phyloP scores from a whole-genome alignment of 1,284 basidiomycete genomes.

The Pseudozyma pruni region DNA sequence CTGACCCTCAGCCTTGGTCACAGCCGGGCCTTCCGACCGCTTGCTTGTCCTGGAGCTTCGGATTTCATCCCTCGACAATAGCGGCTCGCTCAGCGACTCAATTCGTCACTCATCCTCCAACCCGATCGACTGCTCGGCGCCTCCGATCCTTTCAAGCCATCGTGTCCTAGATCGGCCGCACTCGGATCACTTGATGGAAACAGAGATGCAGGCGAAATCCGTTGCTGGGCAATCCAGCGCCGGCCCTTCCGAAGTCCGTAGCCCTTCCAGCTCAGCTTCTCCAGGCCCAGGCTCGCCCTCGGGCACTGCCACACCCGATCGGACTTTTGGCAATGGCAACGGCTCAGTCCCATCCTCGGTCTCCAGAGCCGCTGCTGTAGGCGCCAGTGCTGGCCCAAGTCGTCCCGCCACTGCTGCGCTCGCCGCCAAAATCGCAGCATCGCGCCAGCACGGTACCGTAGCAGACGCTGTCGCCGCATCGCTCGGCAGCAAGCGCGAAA shows the following conservation, averaged over 20 bases:
- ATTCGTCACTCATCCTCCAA: too few relatives aligned
- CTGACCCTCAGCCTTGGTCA: too few relatives aligned
- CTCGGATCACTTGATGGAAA: too few relatives aligned
- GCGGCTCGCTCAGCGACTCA: too few relatives aligned
- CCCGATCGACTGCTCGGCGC: too few relatives aligned
- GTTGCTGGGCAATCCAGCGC: slow-evolving; percentile 28
- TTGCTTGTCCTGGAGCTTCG: too few relatives aligned
- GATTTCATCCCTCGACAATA: too few relatives aligned
- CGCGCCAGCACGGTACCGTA: slow-evolving; percentile 43
- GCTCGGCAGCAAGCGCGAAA: slow-evolving; percentile 53
- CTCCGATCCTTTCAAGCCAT: too few relatives aligned
- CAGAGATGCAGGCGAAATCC: slow-evolving; percentile 35
- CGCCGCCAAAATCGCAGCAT: slow-evolving; percentile 26
- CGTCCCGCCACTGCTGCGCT: slow-evolving; percentile 33
- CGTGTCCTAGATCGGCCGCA: too few relatives aligned
- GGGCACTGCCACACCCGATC: slow-evolving; percentile 40
- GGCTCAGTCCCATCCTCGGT: slow-evolving; percentile 13
- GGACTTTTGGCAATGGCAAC: slow-evolving; percentile 17
- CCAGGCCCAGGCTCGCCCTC: slow-evolving; percentile 35
- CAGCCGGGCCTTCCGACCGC: too few relatives aligned
- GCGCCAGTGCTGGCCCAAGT: slow-evolving; percentile 31
- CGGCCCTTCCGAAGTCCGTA: slow-evolving; percentile 20
- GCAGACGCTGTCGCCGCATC: slow-evolving; percentile 60
- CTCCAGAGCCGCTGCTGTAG: slow-evolving; percentile 30
- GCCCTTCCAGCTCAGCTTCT: slow-evolving; percentile 36